Evolutionary conservation across 2,329 filamentous ascomycete genomes (phyloP).

Genomic region (Graphiopsis chlorocephala): DNA sequence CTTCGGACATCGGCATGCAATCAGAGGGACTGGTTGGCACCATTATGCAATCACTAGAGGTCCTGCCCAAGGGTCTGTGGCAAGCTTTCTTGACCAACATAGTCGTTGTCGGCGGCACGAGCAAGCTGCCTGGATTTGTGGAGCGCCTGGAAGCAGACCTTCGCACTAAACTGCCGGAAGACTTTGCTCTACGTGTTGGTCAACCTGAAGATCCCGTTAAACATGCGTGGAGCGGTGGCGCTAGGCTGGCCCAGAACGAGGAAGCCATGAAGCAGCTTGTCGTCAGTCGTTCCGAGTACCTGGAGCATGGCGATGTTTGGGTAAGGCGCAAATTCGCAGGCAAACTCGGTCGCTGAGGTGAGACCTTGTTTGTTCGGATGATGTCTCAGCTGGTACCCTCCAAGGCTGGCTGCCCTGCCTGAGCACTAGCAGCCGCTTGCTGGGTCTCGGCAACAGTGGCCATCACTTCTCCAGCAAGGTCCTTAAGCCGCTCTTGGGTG

Average conservation of each 20-base stretch:
- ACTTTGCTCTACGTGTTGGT: conserved; percentile 73
- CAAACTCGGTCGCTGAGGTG: conserved; percentile 26
- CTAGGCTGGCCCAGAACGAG: conserved; percentile 67
- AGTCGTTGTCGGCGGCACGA: conserved; percentile 82
- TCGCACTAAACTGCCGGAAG: conserved; percentile 49
- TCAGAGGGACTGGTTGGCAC: conserved; percentile 79
- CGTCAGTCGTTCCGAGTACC: conserved; percentile 87
- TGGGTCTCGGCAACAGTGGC: conserved; percentile 8
- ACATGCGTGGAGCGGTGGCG: conserved; percentile 83
- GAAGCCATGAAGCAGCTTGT: conserved; percentile 62
- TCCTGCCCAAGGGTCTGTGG: conserved; percentile 77
- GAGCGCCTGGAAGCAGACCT: conserved; percentile 58
- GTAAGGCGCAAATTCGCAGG: conserved; percentile 34
- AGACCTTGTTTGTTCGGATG: neutral
- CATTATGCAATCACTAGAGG: conserved; percentile 73
- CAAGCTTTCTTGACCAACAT: conserved; percentile 83
- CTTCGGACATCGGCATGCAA: conserved; percentile 77
- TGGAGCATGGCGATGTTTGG: conserved; percentile 68
- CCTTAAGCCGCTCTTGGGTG: conserved; percentile 27
- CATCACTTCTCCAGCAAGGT: conserved; percentile 13
- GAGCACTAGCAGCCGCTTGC: conserved; percentile 13
- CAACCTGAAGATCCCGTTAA: conserved; percentile 70
- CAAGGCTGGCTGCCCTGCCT: neutral
- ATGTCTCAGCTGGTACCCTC: conserved; percentile 17
- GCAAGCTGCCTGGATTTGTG: conserved; percentile 75